Conservation (phyloP, 1,284 basidiomycete species). For the Pseudomicrostroma phylloplanum region DNA sequence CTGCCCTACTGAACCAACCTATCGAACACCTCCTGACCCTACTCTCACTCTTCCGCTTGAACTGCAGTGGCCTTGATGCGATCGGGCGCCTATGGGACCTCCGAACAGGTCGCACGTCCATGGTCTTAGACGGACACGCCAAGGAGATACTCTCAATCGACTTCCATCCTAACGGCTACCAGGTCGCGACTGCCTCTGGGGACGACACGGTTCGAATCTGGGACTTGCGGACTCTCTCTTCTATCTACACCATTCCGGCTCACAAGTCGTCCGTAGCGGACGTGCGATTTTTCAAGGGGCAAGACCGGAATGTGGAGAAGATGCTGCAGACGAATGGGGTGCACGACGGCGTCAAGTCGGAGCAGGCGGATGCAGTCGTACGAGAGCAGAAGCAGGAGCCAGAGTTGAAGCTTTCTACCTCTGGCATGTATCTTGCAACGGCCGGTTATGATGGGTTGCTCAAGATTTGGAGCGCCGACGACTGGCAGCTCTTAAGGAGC, state of each 20-base stretch:
- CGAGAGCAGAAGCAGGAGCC: conserved; percentile 35
- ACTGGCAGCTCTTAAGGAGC: conserved; percentile 85
- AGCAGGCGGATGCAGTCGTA: conserved; percentile 9
- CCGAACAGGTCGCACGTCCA: conserved; percentile 86
- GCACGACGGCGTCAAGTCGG: conserved; percentile 9
- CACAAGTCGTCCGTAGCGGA: conserved; percentile 92
- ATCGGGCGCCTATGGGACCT: conserved; percentile 96
- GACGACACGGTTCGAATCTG: conserved; percentile 98
- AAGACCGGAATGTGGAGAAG: conserved; percentile 1
- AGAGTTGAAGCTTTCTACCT: conserved; percentile 41
- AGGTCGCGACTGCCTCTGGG: conserved; percentile 90
- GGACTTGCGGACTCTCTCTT: conserved; percentile 87
- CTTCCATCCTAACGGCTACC: conserved; percentile 59
- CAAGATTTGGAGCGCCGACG: conserved; percentile 94
- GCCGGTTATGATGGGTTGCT: conserved; percentile 92
- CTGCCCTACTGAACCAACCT: no score
- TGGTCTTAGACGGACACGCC: conserved; percentile 59
- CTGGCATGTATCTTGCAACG: conserved; percentile 82
- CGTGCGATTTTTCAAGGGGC: conserved; percentile 75
- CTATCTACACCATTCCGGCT: conserved; percentile 92
- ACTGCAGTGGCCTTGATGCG: conserved; percentile 63
- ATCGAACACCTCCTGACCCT: background rate
- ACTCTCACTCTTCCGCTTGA: conserved; percentile 58
- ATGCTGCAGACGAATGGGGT: conserved; percentile 53
- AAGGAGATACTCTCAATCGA: background rate